Evolutionary conservation across 305 asterid species (phyloP), one percentile per base, ranked within the genome.

Genomic region (Fraxinus paxiana): DNA sequence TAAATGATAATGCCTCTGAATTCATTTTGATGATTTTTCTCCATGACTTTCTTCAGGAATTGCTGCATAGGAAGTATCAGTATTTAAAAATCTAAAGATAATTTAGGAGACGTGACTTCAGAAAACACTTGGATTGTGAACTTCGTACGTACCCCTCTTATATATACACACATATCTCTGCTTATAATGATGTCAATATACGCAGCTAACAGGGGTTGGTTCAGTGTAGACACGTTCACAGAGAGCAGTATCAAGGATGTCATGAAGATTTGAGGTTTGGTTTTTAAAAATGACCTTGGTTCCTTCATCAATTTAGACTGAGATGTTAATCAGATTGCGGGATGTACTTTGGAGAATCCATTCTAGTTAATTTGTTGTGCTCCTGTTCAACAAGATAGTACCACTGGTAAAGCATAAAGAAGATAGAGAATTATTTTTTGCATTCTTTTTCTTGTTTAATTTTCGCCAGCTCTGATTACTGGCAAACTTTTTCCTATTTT

Each of bases 281-380:
- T 86, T 87, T 82, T 87, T 75, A 46, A 78, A 83, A 78, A 86
- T 85, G 86, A 87, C 83, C 79, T 89, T 88, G 92, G 92, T 80
- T 88, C 86, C 73, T 73, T 81, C 77, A 71, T 86, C 85, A 41
- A 83, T 83, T 87, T 89, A 77, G 87, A 79, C 87, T 85, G 91
- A 90, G 93, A 86, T 85, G 94, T 87, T 84, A 82, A 90, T 87
- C 87, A 85, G 88, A 84, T 82, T 83, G 88, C 88, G 88, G 89
- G 88, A 87, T 87, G 88, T 88, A 87, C 88, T 86, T 82, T 82
- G 84, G 82, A 82, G 81, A 86, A 84, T 87, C 85, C 86, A 67
- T 73, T 85, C 84, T 78, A 84, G 89, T 82, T 85, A 70, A 73
- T 83, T 87, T 81, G 81, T 86, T 78, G 84, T 80, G 88, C 84